These are phyloP conservation scores for Nicotiana obtusifolia DNA, from an alignment of 257 asterid species.

Conservation along the genomic window DNA sequence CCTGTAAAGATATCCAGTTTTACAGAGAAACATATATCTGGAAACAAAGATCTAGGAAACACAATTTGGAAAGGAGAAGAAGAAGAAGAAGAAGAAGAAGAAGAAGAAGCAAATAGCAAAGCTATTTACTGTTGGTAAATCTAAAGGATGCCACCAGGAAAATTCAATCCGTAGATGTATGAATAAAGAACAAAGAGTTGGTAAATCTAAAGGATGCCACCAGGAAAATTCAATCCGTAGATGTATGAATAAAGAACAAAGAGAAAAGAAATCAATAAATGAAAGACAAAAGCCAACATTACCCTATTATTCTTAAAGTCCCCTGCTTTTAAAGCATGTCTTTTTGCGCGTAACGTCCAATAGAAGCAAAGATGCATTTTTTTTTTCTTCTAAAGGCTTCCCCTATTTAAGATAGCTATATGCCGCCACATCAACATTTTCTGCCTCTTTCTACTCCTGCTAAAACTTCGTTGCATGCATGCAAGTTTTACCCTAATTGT, in stretches of 20 bases:
- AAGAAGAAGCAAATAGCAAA: constrained; percentile 4
- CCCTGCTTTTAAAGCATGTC: background rate
- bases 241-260: background rate
- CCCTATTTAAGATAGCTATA: background rate
- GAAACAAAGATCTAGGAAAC: background rate
- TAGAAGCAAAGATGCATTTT: background rate
- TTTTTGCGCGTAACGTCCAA: background rate
- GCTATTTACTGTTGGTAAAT: background rate
- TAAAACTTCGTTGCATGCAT: background rate
- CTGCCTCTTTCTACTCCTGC: background rate
- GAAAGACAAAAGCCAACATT: background rate
- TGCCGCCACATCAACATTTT: background rate
- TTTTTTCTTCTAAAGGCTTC: background rate
- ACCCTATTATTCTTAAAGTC: background rate
- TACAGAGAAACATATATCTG: background rate
- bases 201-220: background rate
- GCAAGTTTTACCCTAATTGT: background rate
- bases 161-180: background rate
- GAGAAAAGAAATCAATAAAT: background rate
- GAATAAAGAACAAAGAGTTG: too few species aligned
- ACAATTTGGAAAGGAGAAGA: background rate
- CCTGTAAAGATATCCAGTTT: constrained; percentile 40
- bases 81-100: too few species aligned
- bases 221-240: background rate
- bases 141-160: background rate